A percentile compares a stretch with the other conserved stretches of the same genome.
These are phyloP conservation scores for Sutorius australiensis DNA, from an alignment of 768 basidiomycete species.

Conservation along the genomic window DNA sequence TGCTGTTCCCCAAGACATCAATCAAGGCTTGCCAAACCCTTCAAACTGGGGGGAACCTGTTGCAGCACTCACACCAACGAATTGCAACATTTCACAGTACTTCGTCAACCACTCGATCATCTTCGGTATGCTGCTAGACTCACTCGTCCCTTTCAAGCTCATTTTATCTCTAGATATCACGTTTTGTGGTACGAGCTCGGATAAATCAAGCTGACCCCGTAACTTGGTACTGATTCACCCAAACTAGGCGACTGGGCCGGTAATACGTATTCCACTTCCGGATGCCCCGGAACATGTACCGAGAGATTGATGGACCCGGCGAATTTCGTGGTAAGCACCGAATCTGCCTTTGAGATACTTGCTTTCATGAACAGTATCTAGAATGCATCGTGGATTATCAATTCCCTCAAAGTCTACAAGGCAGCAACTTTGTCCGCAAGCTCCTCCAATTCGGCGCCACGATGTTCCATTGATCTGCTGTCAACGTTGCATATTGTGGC, in stretches of 20 bases:
- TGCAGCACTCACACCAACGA: constrained; percentile 49
- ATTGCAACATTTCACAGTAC: constrained; percentile 55
- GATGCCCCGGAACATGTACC: constrained; percentile 72
- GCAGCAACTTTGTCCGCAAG: constrained; percentile 46
- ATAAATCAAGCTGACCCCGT: background rate
- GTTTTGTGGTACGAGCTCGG: constrained; percentile 60
- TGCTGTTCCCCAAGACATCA: constrained; percentile 67
- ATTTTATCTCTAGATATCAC: constrained; percentile 58
- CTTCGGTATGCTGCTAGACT: constrained; percentile 50
- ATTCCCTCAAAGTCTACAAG: constrained; percentile 70
- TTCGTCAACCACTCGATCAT: constrained; percentile 72
- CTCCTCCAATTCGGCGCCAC: constrained; percentile 22
- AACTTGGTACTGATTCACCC: constrained; percentile 3
- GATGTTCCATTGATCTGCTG: constrained; percentile 1
- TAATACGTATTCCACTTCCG: constrained; percentile 69
- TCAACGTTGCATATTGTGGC: constrained; percentile 11
- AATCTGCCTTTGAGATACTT: background rate
- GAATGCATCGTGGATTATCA: constrained; percentile 83
- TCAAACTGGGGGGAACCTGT: constrained; percentile 66
- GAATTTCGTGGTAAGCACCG: constrained; percentile 62
- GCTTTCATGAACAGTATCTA: constrained; percentile 25
- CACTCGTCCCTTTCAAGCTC: constrained; percentile 8
- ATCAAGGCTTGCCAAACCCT: constrained; percentile 58
- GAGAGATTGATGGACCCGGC: constrained; percentile 59
- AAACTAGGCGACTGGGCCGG: constrained; percentile 77